Conservation (phyloP, 257 asterid species). For the Plectranthus barbatus region DNA sequence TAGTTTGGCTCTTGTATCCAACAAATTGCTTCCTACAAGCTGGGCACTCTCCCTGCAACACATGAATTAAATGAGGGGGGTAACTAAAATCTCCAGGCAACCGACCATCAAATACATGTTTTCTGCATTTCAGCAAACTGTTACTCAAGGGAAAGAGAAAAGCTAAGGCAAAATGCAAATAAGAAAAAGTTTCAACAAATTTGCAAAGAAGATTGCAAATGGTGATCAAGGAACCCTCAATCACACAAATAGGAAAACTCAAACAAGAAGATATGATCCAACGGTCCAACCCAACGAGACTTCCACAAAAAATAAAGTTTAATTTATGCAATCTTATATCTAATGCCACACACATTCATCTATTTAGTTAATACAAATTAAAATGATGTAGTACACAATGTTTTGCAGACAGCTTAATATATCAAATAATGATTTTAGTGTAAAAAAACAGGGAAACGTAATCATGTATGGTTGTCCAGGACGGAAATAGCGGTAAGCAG, state of each 20-base stretch:
- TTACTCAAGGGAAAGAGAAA: not conserved
- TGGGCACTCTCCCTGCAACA: slow-evolving; percentile 88
- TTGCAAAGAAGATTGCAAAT: not conserved
- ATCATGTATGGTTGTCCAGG: not conserved
- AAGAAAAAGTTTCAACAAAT: not conserved
- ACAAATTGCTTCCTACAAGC: slow-evolving; percentile 79
- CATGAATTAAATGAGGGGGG: not conserved
- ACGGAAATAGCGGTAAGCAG: not conserved
- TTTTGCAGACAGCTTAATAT: not conserved
- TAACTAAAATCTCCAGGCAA: not conserved
- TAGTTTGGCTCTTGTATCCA: slow-evolving; percentile 78
- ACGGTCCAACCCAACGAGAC: not conserved
- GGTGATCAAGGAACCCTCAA: not conserved
- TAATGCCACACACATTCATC: not conserved
- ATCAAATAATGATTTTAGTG: slow-evolving; percentile 1
- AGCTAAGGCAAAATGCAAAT: not conserved
- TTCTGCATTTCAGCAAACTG: no score
- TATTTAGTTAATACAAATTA: no score
- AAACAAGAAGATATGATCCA: not conserved
- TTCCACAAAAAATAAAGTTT: not conserved
- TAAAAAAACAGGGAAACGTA: not conserved
- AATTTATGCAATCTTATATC: not conserved
- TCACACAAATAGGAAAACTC: no score
- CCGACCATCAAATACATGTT: no score
- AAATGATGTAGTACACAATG: not conserved